Base-by-base conservation (phyloP, 371 early-diverging fungal genomes). In the Basidiobolus meristosporus region DNA sequence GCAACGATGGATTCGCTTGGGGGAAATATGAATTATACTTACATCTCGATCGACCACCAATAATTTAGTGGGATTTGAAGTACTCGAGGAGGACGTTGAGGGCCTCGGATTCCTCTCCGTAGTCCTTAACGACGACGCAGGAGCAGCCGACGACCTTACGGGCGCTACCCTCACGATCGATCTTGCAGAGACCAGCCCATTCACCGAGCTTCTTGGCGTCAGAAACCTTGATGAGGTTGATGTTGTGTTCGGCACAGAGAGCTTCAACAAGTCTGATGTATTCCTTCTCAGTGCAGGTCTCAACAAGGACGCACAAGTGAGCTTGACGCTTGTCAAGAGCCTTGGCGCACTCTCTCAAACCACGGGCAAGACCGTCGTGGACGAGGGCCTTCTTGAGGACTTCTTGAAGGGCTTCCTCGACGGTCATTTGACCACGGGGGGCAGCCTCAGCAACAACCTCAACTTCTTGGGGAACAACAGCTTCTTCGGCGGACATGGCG, bases 171-270 rank as follows among this genome's bases (percentile, higher is more conserved):
- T 90, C 90, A 59, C 89, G 82, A 65, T 97, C 98, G 58, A 92
- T 86, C 85, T 97, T 95, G 86, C 95, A 97, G 52, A 93, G 87
- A 70, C 95, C 95, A 53, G 82, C 88, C 98, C 92, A 92, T 73
- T 95, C 91, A 62, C 98, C 98, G 52, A 97, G 79, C 83, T 92
- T 89, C 87, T 93, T 92, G 68, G 86, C 76, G 63, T 93, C 93
- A 39, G 79, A 65, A 48, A 93, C 86, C 81, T 91, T 90, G 82
- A 97, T 89, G 56, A 97, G 69, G 73, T 82, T 82, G 77, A 93
- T 92, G 75, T 79, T 77, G 92, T 92, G 92, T 71, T 95, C 92
- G 52, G 81, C 80, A 76, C 98, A 97, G 47, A 97, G 84, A 48
- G 95, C 95, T 73, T 90, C 91, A 53, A 97, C 78, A 41, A 97